phyloP scores from a whole-genome alignment of 257 asterid species.

The Scutellaria galericulata region DNA sequence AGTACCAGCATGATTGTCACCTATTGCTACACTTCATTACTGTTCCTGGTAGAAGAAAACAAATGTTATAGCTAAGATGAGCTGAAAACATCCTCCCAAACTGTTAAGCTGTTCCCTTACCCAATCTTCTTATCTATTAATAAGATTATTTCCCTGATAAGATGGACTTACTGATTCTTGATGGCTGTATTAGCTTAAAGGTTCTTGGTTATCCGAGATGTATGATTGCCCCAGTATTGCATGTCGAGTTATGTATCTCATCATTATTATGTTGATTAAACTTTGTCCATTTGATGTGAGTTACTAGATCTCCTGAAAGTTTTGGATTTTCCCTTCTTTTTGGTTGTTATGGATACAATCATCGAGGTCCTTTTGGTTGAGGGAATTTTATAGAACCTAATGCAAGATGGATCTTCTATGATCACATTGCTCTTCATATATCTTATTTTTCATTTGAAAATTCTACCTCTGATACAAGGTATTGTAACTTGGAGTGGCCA shows the following conservation, averaged over 20 bases:
- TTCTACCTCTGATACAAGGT: neutral
- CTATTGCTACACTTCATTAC: constrained; percentile 16
- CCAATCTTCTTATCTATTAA: constrained; percentile 23
- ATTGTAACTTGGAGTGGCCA: neutral
- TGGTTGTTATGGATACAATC: constrained; percentile 7
- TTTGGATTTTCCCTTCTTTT: constrained; percentile 6
- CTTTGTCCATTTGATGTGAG: constrained; percentile 14
- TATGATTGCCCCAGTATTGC: constrained; percentile 17
- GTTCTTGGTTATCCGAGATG: constrained; percentile 28
- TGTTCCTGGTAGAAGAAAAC: constrained; percentile 23
- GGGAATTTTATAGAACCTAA: neutral
- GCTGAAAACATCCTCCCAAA: constrained; percentile 22
- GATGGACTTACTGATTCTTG: constrained; percentile 21
- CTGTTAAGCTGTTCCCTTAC: constrained; percentile 26
- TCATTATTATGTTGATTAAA: constrained; percentile 13
- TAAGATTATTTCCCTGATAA: constrained; percentile 22
- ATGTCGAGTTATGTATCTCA: neutral
- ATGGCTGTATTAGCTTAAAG: constrained; percentile 29
- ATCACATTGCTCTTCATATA: constrained; percentile 10
- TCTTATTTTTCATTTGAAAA: constrained; percentile 9
- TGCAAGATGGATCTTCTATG: neutral
- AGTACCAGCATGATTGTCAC: constrained; percentile 34
- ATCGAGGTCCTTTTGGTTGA: neutral
- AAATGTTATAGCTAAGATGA: constrained; percentile 21
- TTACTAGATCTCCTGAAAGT: neutral